These are phyloP conservation scores for Sporodiniella umbellata DNA, from an alignment of 371 early-diverging fungal genomes.

Conservation along the genomic window DNA sequence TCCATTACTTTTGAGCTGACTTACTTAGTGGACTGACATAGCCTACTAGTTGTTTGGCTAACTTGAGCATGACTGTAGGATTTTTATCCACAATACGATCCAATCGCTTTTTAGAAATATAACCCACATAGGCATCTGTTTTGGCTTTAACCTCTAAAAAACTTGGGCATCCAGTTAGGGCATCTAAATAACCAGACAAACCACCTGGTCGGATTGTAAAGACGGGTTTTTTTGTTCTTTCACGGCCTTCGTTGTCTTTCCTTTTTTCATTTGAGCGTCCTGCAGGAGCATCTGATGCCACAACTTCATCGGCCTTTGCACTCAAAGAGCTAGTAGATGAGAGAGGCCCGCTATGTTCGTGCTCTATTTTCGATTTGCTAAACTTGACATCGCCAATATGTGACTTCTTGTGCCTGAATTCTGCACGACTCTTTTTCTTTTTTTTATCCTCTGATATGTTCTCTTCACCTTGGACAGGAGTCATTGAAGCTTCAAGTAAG, in stretches of 20 bases:
- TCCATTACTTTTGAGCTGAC: constrained; percentile 6
- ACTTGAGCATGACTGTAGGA: constrained; percentile 77
- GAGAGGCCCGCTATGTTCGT: not conserved
- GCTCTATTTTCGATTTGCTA: constrained; percentile 1
- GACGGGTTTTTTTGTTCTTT: constrained; percentile 42
- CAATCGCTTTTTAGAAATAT: constrained; percentile 74
- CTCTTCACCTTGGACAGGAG: constrained; percentile 37
- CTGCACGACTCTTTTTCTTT: not conserved
- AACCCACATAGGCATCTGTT: constrained; percentile 82
- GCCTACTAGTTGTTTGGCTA: constrained; percentile 85
- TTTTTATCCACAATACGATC: constrained; percentile 83
- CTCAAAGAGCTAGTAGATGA: constrained; percentile 1
- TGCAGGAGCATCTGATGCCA: constrained; percentile 39
- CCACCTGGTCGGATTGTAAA: constrained; percentile 84
- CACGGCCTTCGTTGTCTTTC: constrained; percentile 12
- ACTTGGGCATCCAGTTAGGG: constrained; percentile 87
- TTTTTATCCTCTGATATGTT: constrained; percentile 11
- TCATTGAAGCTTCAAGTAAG: constrained; percentile 73
- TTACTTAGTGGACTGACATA: constrained; percentile 79
- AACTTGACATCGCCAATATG: constrained; percentile 8
- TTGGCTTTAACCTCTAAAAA: constrained; percentile 82
- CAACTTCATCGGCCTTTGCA: constrained; percentile 16
- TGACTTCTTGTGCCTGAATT: constrained; percentile 4
- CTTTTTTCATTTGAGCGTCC: constrained; percentile 22
- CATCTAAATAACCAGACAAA: constrained; percentile 88